Evolutionary conservation across 345 rosid species (phyloP).

Genomic region (Pugionium dolabratum): DNA sequence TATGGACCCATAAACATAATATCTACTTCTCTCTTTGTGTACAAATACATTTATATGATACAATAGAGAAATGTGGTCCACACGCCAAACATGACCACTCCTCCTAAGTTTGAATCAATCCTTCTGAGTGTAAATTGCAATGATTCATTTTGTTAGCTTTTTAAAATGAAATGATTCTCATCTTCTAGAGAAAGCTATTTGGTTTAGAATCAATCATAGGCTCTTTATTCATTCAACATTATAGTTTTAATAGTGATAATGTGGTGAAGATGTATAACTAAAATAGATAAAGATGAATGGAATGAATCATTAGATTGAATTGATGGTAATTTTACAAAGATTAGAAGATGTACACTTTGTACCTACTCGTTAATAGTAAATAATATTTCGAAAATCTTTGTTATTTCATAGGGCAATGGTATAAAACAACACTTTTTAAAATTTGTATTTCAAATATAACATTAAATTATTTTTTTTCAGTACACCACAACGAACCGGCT

Average conservation of each 20-base stretch:
- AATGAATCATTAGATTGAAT: no score
- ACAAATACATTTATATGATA: slow-evolving; percentile 16
- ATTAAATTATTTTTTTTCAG: no score
- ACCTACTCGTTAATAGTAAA: no score
- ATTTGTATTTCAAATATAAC: no score
- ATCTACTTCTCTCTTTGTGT: slow-evolving; percentile 17
- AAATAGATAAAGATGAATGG: slow-evolving; percentile 5
- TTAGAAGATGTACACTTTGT: no score
- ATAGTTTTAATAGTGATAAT: slow-evolving; percentile 10
- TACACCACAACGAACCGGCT: no score
- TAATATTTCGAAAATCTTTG: no score
- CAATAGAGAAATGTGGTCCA: slow-evolving; percentile 24
- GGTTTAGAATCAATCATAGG: slow-evolving; percentile 28
- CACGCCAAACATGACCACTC: slow-evolving; percentile 27
- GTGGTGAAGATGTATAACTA: not conserved
- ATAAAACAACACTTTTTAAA: no score
- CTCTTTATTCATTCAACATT: slow-evolving; percentile 13
- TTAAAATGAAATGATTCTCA: slow-evolving; percentile 28
- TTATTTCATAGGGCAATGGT: no score
- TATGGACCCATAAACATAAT: slow-evolving; percentile 39
- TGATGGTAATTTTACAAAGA: no score
- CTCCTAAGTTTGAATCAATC: slow-evolving; percentile 15
- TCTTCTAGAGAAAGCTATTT: slow-evolving; percentile 13
- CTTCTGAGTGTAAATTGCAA: slow-evolving; percentile 16
- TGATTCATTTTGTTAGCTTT: slow-evolving; percentile 31